Base-by-base conservation (phyloP, 306 rosid genomes). In the Vicia villosa region DNA sequence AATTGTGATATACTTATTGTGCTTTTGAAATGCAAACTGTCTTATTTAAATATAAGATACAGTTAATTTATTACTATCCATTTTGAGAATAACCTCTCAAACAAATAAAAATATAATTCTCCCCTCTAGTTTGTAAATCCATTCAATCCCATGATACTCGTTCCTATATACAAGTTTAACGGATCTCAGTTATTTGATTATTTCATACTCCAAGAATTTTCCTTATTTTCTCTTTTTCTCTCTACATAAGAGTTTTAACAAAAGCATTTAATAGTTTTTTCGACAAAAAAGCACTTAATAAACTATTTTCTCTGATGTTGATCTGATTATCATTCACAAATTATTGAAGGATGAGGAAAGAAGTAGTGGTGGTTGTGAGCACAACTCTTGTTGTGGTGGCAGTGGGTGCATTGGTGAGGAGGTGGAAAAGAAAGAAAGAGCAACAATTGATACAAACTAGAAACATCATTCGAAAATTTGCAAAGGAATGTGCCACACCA, bases 401-500 rank as follows among this genome's bases (percentile, higher is more conserved):
- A 12, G 56, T 37, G 4, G 85, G 76, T 3, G 77, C 78, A 4
- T 6, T 82, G 0, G 14, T 80, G 3, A 76, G 76, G 70, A 49
- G 50, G 6, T 78, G 85, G 89, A 90, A 69, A 64, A 54, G 19
- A 13, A 71, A 70, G 77, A 80, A 69, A 59, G 85, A 89, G 34
- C 70, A 68, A 21, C 79, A 82, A 8, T 58, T 78, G 79, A 82
- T 32, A 72, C 58, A 64, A 68, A 74, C 82, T 1, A 82, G 68
- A 6, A 70, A 71, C 32, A 76, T 85, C 6, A 66, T 90, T 40
- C 68, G 82, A 36, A 85, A 82, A 43, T 83, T 90, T 5, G 88
- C 85, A 2, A 80, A 85, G 65, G 89, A 87, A 52, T 83, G 80
- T 62, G 86, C 86, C 63, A 87, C 93, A 24, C 91, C 88, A 0